Evolutionary conservation across 768 basidiomycete genomes (phyloP), one percentile per base, ranked within the genome.

Genomic region (Leccinum longicurvipes): DNA sequence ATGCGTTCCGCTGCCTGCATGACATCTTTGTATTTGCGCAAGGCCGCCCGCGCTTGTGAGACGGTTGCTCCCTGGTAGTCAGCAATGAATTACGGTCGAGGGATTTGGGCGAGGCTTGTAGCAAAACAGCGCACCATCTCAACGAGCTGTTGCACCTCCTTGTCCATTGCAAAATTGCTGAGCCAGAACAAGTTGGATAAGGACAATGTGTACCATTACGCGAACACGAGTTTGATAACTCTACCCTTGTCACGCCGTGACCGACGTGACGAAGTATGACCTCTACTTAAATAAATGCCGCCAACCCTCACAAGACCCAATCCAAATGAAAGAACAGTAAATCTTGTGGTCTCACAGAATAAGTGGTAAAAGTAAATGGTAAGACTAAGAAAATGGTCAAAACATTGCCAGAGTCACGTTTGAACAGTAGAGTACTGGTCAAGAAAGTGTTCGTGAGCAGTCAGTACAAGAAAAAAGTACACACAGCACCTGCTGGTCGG

Each of bases 1-100:
- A 92, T 84, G 46, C 80, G 79, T 69, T 93, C 93, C 3, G 93
- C 93, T 14, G 94, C 94, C 66, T 90, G 80, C 89, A 92, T 91
- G 32, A 94, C 92, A 78, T 98, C 93, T 59, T 84, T 89, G 68
- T 89, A 82, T 64, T 85, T 84, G 59, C 78, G 81, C 66, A 97
- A 73, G 17, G 94, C 94, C 28, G 88, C 90, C 62, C 82, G 82
- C 39, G 95, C 94, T 74, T 94, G 90, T 12, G 84, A 82, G 11
- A 73, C 68, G 0, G 88, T 90, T 28, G 92, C 92, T 62, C 94
- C 94, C 94, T 95, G 55, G 36, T 53, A 14, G 21, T 56, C 15
- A 28, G 23, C 41, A 47, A 45, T 41, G 42, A 55, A 50, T 60
- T 32, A 31, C 3, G 21, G 44, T 57, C 29, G 45, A 41, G 23